Conservation (phyloP, 2,329 filamentous ascomycete genomes). For the Epichloe hybrida region DNA sequence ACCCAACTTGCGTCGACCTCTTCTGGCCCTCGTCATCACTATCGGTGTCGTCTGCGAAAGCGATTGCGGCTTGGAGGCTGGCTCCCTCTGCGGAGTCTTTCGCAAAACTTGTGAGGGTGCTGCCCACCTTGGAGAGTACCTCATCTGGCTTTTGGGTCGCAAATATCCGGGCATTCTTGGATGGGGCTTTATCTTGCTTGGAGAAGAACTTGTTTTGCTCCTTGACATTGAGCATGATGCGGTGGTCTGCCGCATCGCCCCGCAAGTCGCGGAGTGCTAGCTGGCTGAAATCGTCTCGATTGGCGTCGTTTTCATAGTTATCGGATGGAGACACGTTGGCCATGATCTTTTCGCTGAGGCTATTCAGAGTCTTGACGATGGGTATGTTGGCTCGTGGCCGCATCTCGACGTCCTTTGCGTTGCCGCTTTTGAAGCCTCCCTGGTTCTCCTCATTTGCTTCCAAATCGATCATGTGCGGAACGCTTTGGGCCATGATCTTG, state of each 20-base stretch:
- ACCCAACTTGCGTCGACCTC: slow-evolving; percentile 46
- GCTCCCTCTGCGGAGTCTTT: slow-evolving; percentile 35
- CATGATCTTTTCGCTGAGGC: slow-evolving; percentile 85
- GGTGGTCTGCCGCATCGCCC: slow-evolving; percentile 57
- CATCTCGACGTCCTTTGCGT: slow-evolving; percentile 84
- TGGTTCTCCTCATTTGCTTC: slow-evolving; percentile 93
- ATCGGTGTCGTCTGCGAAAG: slow-evolving; percentile 57
- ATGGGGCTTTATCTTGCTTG: slow-evolving; percentile 35
- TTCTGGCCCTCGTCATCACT: slow-evolving; percentile 48
- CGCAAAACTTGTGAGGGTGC: slow-evolving; percentile 43
- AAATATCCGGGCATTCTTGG: slow-evolving; percentile 39
- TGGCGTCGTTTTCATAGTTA: slow-evolving; percentile 45
- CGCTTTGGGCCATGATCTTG: slow-evolving; percentile 45
- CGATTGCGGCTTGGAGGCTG: slow-evolving; percentile 50
- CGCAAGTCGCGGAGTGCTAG: slow-evolving; percentile 69
- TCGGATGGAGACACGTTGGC: slow-evolving; percentile 73
- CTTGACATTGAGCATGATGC: slow-evolving; percentile 74
- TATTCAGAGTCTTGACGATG: slow-evolving; percentile 81
- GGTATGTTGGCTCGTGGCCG: slow-evolving; percentile 68
- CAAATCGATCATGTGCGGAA: slow-evolving; percentile 83
- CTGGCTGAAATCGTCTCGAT: slow-evolving; percentile 63
- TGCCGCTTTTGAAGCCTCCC: slow-evolving; percentile 63
- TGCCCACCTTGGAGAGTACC: slow-evolving; percentile 50
- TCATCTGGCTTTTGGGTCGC: slow-evolving; percentile 55
- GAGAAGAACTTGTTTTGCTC: slow-evolving; percentile 78